These are phyloP conservation scores for Eimeria nieschulzi DNA, from an alignment of 169 alveolate genomes.

Conservation along the genomic window DNA sequence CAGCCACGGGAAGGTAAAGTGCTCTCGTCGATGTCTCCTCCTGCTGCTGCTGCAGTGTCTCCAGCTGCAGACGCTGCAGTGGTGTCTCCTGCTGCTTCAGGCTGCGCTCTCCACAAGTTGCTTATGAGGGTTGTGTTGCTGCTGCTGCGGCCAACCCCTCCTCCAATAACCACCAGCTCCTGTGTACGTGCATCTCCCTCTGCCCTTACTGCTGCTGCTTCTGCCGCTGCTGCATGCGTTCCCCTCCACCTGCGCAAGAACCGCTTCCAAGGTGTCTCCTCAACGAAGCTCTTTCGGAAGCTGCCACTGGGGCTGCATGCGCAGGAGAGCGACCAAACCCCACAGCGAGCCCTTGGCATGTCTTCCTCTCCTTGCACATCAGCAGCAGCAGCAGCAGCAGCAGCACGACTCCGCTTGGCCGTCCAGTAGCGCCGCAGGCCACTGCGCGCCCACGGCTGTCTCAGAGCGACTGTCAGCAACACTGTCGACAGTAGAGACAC, in stretches of 20 bases:
- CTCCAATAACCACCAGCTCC: conserved; percentile 3
- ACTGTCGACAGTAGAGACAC: background rate
- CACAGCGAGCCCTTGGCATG: background rate
- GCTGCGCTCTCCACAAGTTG: conserved; percentile 30
- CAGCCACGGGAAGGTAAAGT: conserved; percentile 33
- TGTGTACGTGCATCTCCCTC: conserved; percentile 49
- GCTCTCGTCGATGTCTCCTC: conserved; percentile 11
- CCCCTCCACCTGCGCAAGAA: conserved; percentile 27
- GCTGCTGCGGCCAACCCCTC: background rate
- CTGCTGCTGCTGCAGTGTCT: conserved; percentile 14
- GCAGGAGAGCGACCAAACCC: conserved; percentile 18
- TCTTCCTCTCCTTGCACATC: background rate
- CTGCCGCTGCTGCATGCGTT: conserved; percentile 34
- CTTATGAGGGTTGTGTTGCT: background rate
- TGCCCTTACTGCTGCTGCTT: conserved; percentile 30
- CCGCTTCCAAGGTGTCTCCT: conserved; percentile 13
- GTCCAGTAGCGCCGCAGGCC: conserved; percentile 36
- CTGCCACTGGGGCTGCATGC: conserved; percentile 25
- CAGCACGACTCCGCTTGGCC: conserved; percentile 39
- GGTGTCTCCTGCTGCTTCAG: background rate
- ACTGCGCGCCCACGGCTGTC: conserved; percentile 37
- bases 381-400: conserved; percentile 19
- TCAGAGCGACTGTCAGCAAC: conserved; percentile 5
- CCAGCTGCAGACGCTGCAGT: background rate
- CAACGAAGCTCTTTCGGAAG: background rate